These are phyloP conservation scores for Phytophthora sojae DNA, from an alignment of 352 stramenopile genomes.

Conservation along the genomic window DNA sequence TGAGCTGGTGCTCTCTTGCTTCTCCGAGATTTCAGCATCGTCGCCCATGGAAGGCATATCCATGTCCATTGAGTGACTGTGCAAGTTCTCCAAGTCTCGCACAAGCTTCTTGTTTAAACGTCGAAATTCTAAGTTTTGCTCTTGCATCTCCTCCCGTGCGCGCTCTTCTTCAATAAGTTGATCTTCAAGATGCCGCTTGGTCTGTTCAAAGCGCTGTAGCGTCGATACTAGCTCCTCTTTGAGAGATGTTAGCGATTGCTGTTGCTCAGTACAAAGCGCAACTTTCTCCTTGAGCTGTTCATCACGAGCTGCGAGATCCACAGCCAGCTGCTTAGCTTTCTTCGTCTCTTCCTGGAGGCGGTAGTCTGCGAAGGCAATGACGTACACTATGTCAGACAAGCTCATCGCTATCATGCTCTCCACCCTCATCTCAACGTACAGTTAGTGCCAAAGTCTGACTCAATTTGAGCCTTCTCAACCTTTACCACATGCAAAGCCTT, in stretches of 20 bases:
- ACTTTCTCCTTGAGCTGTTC: slow-evolving; percentile 56
- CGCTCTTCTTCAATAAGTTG: slow-evolving; percentile 81
- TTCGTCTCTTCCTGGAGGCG: slow-evolving; percentile 78
- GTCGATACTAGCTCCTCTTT: slow-evolving; percentile 71
- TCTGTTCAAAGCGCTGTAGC: slow-evolving; percentile 69
- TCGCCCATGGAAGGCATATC: slow-evolving; percentile 15
- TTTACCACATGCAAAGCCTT: slow-evolving; percentile 69
- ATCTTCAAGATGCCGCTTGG: slow-evolving; percentile 81
- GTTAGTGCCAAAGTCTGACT: slow-evolving; percentile 73
- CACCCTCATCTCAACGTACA: slow-evolving; percentile 41
- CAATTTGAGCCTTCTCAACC: slow-evolving; percentile 76
- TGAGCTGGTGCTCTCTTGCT: slow-evolving; percentile 1
- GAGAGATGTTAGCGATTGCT: slow-evolving; percentile 62
- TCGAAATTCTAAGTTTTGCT: slow-evolving; percentile 78
- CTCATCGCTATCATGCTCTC: background rate
- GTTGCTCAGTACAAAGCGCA: slow-evolving; percentile 58
- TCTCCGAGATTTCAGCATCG: slow-evolving; percentile 21
- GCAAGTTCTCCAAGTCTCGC: slow-evolving; percentile 62
- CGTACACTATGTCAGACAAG: slow-evolving; percentile 10
- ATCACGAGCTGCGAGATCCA: slow-evolving; percentile 53
- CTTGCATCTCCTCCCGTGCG: slow-evolving; percentile 71
- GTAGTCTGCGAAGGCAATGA: slow-evolving; percentile 37
- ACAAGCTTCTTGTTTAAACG: slow-evolving; percentile 77
- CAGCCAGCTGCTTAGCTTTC: slow-evolving; percentile 51
- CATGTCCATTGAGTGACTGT: slow-evolving; percentile 39